These are phyloP conservation scores for Haplosporangium sp. DNA, from an alignment of 371 early-diverging fungal species.

Conservation along the genomic window DNA sequence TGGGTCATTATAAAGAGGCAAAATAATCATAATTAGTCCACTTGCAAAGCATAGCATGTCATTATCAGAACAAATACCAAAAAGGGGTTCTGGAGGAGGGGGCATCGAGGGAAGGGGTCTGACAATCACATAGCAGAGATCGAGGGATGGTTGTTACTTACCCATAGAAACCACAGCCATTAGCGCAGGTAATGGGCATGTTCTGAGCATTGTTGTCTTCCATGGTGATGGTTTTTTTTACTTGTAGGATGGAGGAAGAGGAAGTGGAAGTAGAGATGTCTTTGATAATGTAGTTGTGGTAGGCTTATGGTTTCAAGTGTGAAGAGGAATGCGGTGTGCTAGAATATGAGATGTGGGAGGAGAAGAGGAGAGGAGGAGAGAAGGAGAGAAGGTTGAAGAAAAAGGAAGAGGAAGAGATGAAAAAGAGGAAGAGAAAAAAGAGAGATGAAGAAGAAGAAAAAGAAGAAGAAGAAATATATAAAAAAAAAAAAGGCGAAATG, in stretches of 20 bases:
- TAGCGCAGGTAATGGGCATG: conserved; percentile 64
- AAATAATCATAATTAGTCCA: conserved; percentile 4
- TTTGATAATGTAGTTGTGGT: not conserved
- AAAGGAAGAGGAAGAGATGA: not conserved
- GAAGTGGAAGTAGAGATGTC: not conserved
- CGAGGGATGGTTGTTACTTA: conserved; percentile 23
- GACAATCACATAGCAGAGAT: no score
- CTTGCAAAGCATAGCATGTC: no score
- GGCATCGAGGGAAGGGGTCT: not conserved
- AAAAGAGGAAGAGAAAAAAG: not conserved
- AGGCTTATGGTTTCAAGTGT: not conserved
- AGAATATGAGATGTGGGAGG: not conserved
- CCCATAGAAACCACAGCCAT: conserved; percentile 78
- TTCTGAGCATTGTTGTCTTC: conserved; percentile 73
- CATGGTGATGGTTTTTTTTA: conserved; percentile 21
- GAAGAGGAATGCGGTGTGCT: conserved; percentile 1
- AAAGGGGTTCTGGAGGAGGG: no score
- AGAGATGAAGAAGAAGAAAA: not conserved
- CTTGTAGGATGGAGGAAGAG: not conserved
- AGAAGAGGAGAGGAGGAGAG: not conserved
- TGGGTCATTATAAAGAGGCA: not conserved
- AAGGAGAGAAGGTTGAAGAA: not conserved
- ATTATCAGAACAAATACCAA: no score
- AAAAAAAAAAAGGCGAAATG: not conserved
- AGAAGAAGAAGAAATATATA: not conserved